Conservation (phyloP, 1,284 basidiomycete genomes). For the Cutaneotrichosporon spelunceum region DNA sequence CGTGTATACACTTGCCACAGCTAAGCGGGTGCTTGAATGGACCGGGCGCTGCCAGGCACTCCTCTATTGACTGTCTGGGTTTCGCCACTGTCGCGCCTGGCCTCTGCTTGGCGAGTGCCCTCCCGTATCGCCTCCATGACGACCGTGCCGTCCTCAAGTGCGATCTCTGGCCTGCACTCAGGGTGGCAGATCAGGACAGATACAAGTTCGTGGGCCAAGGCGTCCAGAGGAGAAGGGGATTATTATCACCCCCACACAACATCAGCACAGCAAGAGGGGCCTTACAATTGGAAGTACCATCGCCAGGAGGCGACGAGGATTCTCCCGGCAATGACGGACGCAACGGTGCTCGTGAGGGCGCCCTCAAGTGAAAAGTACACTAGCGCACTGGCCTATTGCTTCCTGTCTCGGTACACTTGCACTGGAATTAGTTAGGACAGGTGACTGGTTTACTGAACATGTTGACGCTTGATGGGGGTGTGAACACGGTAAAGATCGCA, state of each 20-base stretch:
- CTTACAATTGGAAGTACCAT: slow-evolving; percentile 49
- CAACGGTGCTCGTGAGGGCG: slow-evolving; percentile 34
- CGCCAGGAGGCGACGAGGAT: slow-evolving; percentile 44
- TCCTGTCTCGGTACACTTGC: slow-evolving; percentile 45
- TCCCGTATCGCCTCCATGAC: neutral
- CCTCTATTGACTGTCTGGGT: too few species aligned
- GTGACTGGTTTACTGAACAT: slow-evolving; percentile 31
- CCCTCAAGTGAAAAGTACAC: slow-evolving; percentile 45
- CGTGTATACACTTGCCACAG: too few species aligned
- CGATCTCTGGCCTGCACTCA: slow-evolving; percentile 24
- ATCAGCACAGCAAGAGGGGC: slow-evolving; percentile 13
- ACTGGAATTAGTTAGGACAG: slow-evolving; percentile 8
- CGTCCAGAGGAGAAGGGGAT: slow-evolving; percentile 44
- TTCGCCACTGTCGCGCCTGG: too few species aligned
- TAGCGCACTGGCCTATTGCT: slow-evolving; percentile 42
- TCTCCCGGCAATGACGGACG: slow-evolving; percentile 42
- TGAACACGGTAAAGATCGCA: slow-evolving; percentile 43
- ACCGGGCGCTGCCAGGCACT: too few species aligned
- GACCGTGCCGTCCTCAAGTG: neutral
- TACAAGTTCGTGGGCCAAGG: slow-evolving; percentile 38
- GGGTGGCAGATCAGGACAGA: slow-evolving; percentile 41
- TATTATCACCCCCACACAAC: slow-evolving; percentile 32
- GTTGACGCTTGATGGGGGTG: slow-evolving; percentile 47
- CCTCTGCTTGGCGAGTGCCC: neutral
- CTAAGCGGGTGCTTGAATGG: too few species aligned